Evolutionary conservation across 305 asterid species (phyloP).

Genomic region (Fraxinus paxiana): DNA sequence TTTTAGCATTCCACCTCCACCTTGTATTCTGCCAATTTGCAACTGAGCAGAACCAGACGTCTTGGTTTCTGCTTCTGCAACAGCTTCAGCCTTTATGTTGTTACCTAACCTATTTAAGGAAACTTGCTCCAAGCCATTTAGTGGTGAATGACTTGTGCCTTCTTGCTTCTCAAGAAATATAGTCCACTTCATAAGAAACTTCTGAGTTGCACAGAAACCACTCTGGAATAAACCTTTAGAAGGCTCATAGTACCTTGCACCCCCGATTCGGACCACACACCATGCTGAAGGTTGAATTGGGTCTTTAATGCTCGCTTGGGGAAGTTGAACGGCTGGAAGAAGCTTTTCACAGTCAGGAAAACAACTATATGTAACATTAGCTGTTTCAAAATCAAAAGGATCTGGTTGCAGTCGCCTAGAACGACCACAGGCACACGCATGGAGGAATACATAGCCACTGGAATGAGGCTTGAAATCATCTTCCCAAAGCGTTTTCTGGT

Average conservation of each 20-base stretch:
- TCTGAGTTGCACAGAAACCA: conserved; percentile 72
- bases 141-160: conserved; percentile 24
- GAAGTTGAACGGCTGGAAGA: conserved; percentile 62
- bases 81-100: conserved; percentile 34
- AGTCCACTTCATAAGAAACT: conserved; percentile 71
- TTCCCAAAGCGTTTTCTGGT: conserved; percentile 28
- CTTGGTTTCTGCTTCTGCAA: conserved; percentile 33
- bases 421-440: conserved; percentile 98
- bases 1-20: conserved; percentile 41
- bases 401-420: conserved; percentile 72
- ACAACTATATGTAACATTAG: conserved; percentile 48
- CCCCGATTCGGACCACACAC: conserved; percentile 82
- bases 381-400: conserved; percentile 85
- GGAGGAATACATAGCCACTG: conserved; percentile 89
- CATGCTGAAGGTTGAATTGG: conserved; percentile 60
- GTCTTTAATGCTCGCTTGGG: conserved; percentile 45
- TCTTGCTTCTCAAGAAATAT: conserved; percentile 53
- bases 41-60: conserved; percentile 34
- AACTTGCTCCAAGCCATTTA: conserved; percentile 32
- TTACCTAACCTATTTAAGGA: conserved; percentile 25
- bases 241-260: conserved; percentile 75
- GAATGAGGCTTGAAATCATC: conserved; percentile 60
- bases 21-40: conserved; percentile 32
- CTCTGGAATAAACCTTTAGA: conserved; percentile 86
- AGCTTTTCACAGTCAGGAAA: conserved; percentile 86